Conservation (phyloP, 2,329 filamentous ascomycete genomes). For the Setomelanomma holmii region DNA sequence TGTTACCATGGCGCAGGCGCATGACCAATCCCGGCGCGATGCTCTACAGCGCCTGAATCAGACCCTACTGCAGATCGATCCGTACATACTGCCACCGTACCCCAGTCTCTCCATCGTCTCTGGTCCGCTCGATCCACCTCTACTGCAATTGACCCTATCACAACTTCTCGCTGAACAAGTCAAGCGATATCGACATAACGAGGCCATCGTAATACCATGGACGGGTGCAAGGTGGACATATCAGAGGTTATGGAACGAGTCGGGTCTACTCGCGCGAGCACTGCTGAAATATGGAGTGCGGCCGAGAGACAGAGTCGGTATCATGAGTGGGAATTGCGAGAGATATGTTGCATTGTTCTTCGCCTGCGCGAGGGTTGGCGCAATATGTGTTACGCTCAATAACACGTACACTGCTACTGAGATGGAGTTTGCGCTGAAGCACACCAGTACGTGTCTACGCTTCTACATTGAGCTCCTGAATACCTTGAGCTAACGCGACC, state of each 20-base stretch:
- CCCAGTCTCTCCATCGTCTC: slow-evolving; percentile 66
- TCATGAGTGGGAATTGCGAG: slow-evolving; percentile 72
- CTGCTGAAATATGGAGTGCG: slow-evolving; percentile 71
- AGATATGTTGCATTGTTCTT: slow-evolving; percentile 73
- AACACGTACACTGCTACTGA: slow-evolving; percentile 81
- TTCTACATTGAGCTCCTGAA: neutral
- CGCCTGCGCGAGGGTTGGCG: slow-evolving; percentile 63
- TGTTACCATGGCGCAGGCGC: slow-evolving; percentile 32
- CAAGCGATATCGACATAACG: slow-evolving; percentile 67
- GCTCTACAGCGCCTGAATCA: slow-evolving; percentile 46
- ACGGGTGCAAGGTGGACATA: slow-evolving; percentile 77
- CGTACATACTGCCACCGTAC: slow-evolving; percentile 47
- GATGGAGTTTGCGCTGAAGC: slow-evolving; percentile 73
- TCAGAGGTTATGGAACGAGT: slow-evolving; percentile 48
- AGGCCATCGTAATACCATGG: slow-evolving; percentile 78
- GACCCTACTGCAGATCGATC: slow-evolving; percentile 48
- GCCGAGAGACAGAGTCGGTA: slow-evolving; percentile 73
- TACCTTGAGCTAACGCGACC: slow-evolving; percentile 1
- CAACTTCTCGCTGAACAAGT: slow-evolving; percentile 76
- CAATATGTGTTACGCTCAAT: slow-evolving; percentile 74
- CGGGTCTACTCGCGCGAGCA: slow-evolving; percentile 48
- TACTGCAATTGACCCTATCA: slow-evolving; percentile 74
- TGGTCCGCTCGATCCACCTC: slow-evolving; percentile 71
- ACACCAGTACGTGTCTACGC: slow-evolving; percentile 64
- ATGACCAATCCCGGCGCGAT: slow-evolving; percentile 35